Conservation (phyloP, 2,329 filamentous ascomycete genomes). For the Phoma herbarum region DNA sequence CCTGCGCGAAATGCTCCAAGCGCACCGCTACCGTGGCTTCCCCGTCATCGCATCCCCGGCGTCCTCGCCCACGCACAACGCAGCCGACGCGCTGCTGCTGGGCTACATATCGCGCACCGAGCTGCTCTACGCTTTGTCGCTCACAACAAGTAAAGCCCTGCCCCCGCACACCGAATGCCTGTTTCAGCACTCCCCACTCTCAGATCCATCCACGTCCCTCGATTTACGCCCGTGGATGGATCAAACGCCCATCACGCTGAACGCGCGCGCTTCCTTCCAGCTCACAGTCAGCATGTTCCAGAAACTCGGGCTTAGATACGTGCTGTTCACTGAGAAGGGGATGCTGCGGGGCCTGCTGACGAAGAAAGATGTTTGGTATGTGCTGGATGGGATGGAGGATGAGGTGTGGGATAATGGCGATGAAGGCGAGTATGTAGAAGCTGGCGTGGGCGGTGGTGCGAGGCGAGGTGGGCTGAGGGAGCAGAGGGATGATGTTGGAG, state of each 20-base stretch:
- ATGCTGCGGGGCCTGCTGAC: slow-evolving; percentile 85
- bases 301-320: slow-evolving; percentile 88
- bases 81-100: slow-evolving; percentile 73
- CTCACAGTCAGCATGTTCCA: slow-evolving; percentile 95
- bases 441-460: slow-evolving; percentile 47
- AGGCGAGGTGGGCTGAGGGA: slow-evolving; percentile 48
- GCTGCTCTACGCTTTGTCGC: slow-evolving; percentile 79
- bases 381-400: slow-evolving; percentile 71
- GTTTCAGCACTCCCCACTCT: slow-evolving; percentile 82
- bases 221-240: slow-evolving; percentile 99
- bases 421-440: slow-evolving; percentile 53
- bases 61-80: neutral
- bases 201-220: slow-evolving; percentile 76
- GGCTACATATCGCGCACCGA: slow-evolving; percentile 96
- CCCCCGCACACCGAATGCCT: slow-evolving; percentile 78
- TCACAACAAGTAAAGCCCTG: slow-evolving; percentile 68
- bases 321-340: slow-evolving; percentile 85
- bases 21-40: slow-evolving; percentile 86
- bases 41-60: slow-evolving; percentile 71
- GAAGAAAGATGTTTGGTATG: slow-evolving; percentile 97
- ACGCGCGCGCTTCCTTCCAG: slow-evolving; percentile 77
- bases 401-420: slow-evolving; percentile 38
- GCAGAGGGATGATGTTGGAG: slow-evolving; percentile 38
- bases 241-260: slow-evolving; percentile 92
- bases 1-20: slow-evolving; percentile 73